phyloP scores from a whole-genome alignment of 73 alveolate species.

The Tetrahymena elliotti region DNA sequence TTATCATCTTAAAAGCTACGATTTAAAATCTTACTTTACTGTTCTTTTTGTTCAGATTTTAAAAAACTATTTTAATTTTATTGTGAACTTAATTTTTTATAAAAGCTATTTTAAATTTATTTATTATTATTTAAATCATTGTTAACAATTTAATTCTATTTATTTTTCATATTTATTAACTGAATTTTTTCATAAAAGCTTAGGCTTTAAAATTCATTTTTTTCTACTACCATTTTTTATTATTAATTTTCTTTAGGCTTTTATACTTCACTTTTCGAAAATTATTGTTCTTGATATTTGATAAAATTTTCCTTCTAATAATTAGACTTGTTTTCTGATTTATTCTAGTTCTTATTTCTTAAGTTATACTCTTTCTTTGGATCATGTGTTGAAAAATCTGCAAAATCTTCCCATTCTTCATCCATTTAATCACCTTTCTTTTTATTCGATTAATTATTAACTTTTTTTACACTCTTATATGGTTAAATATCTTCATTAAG shows the following conservation, averaged over 20 bases:
- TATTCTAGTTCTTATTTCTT: not conserved
- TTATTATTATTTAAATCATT: too few relatives aligned
- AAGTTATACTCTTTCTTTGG: not conserved
- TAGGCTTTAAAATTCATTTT: too few relatives aligned
- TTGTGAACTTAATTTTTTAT: not conserved
- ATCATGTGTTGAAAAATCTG: not conserved
- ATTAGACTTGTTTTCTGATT: not conserved
- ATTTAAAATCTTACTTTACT: too few relatives aligned
- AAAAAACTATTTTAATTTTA: too few relatives aligned
- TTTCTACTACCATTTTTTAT: not conserved
- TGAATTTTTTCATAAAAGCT: not conserved
- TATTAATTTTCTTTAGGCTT: not conserved
- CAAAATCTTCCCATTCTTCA: not conserved
- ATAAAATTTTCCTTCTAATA: not conserved
- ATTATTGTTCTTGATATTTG: not conserved
- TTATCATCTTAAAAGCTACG: not conserved
- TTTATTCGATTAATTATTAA: not conserved
- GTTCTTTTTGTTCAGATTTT: not conserved
- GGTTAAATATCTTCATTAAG: not conserved
- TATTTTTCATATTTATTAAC: too few relatives aligned
- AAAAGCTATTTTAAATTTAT: not conserved
- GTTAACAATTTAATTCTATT: not conserved
- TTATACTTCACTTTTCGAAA: not conserved
- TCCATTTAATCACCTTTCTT: not conserved
- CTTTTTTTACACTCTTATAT: not conserved